phyloP scores from a whole-genome alignment of 805 yeast species.

The Yarrowia hollandica region DNA sequence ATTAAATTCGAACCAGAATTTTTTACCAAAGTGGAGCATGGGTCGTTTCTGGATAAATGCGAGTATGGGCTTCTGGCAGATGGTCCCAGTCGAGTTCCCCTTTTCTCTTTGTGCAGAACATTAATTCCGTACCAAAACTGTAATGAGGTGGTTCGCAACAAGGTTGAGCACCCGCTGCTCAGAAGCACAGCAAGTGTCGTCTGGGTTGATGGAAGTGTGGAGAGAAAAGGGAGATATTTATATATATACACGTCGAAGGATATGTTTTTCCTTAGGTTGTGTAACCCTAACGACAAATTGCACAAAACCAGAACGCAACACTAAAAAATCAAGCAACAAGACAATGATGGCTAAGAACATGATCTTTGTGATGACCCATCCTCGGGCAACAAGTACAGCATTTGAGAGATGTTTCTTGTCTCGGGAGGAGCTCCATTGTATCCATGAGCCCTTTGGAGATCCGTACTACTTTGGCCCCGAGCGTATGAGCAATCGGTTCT shows the following conservation, averaged over 20 bases:
- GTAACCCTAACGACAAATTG: not conserved
- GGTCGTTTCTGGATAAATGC: too few relatives aligned
- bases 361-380: constrained; percentile 36
- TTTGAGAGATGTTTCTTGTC: constrained; percentile 37
- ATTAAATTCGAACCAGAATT: too few relatives aligned
- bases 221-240: not conserved
- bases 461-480: constrained; percentile 38
- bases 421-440: constrained; percentile 32
- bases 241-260: not conserved
- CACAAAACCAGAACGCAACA: not conserved
- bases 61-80: too few relatives aligned
- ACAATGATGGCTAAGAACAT: constrained; percentile 21
- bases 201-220: constrained; percentile 9
- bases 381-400: constrained; percentile 37
- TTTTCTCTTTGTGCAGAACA: not conserved
- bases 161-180: constrained; percentile 1
- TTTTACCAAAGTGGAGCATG: too few relatives aligned
- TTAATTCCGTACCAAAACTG: not conserved
- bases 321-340: not conserved
- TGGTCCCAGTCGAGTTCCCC: too few relatives aligned
- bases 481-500: constrained; percentile 34
- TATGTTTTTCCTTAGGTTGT: not conserved
- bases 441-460: constrained; percentile 39
- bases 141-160: not conserved
- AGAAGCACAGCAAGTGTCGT: constrained; percentile 10